Evolutionary conservation across 352 stramenopile genomes (phyloP).

Genomic region (Globisporangium radiosum): DNA sequence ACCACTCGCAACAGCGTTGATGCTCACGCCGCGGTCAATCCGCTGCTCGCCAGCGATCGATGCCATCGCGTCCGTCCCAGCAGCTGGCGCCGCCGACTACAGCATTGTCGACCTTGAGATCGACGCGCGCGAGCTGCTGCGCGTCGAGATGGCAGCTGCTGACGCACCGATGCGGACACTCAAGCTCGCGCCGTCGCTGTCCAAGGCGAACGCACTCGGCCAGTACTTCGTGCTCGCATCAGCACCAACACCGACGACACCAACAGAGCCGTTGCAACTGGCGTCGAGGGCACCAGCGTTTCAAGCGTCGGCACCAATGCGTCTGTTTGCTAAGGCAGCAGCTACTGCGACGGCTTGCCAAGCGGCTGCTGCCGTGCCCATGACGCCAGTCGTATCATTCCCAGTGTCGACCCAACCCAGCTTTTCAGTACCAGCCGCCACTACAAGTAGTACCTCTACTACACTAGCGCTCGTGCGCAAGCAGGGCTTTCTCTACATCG

Average conservation of each 20-base stretch:
- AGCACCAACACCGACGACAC: not conserved
- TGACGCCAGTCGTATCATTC: not conserved
- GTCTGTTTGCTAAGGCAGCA: not conserved
- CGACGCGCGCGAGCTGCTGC: conserved; percentile 15
- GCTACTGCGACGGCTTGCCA: no score
- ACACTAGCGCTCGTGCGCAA: conserved; percentile 17
- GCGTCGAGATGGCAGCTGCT: conserved; percentile 16
- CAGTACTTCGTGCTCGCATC: conserved; percentile 21
- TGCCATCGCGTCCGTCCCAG: not conserved
- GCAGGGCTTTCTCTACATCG: conserved; percentile 27
- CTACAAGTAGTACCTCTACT: not conserved
- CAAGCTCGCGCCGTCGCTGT: conserved; percentile 28
- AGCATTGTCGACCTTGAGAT: conserved; percentile 10
- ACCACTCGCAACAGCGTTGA: not conserved
- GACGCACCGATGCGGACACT: conserved; percentile 38
- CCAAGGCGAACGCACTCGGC: conserved; percentile 25
- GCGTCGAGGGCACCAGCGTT: not conserved
- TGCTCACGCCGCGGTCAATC: not conserved
- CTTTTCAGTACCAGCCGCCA: not conserved
- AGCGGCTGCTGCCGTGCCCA: not conserved
- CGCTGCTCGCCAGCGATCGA: not conserved
- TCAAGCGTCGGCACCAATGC: not conserved
- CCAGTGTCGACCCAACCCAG: not conserved
- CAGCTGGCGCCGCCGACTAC: not conserved
- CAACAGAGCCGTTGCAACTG: not conserved